A percentile compares a stretch with the other conserved stretches of the same genome.
These are phyloP conservation scores for Malus hybrid DNA, from an alignment of 331 rosid genomes.

Conservation along the genomic window DNA sequence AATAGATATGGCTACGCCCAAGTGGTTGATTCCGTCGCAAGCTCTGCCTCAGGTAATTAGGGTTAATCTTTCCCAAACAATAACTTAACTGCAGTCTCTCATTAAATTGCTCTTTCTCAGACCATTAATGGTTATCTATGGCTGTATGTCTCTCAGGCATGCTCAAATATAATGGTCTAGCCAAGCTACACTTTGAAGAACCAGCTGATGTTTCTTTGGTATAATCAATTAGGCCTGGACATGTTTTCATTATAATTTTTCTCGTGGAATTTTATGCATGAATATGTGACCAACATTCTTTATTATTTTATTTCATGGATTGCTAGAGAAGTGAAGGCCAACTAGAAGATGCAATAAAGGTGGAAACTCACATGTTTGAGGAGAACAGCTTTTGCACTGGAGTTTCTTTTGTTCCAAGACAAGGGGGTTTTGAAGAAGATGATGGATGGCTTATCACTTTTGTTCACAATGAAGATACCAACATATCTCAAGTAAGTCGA, in stretches of 20 bases:
- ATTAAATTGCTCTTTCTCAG: not conserved
- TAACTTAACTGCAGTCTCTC: not conserved
- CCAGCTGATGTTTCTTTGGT: constrained; percentile 18
- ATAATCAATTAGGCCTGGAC: not conserved
- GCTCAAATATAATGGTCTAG: constrained; percentile 49
- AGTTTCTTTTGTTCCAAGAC: constrained; percentile 44
- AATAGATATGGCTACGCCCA: constrained; percentile 56
- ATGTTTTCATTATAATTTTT: not conserved
- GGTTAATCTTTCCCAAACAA: not conserved
- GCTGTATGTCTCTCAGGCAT: constrained; percentile 16
- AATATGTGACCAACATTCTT: not conserved
- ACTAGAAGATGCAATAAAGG: constrained; percentile 21
- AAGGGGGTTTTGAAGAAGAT: constrained; percentile 53
- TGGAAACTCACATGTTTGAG: constrained; percentile 57
- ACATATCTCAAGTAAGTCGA: too few relatives aligned
- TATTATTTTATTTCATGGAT: not conserved
- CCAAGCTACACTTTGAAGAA: constrained; percentile 52
- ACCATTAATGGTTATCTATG: not conserved
- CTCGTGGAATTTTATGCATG: not conserved
- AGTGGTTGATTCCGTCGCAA: constrained; percentile 33
- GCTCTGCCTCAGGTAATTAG: constrained; percentile 30
- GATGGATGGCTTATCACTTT: constrained; percentile 71
- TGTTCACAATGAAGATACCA: constrained; percentile 62
- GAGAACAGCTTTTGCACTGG: constrained; percentile 53
- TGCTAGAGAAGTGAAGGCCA: constrained; percentile 10